Evolutionary conservation across 106 monocot genomes (phyloP).

Genomic region (Hemerocallis citrina): DNA sequence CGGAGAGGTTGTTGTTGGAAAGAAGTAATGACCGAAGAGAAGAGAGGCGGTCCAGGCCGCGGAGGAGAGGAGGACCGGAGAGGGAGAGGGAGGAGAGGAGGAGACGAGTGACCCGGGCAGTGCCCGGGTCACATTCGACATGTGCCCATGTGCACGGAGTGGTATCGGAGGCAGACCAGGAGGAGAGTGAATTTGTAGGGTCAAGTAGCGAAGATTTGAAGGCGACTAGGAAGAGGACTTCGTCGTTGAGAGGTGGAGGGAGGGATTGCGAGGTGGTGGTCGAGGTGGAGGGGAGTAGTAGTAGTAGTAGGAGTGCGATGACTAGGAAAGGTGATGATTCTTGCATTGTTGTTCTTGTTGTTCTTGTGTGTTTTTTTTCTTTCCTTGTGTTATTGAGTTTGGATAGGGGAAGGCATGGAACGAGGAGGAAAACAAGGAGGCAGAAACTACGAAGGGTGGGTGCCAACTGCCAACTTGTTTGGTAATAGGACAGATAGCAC

Average conservation of each 20-base stretch:
- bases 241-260: constrained; percentile 54
- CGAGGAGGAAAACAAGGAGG: too few relatives aligned
- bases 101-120: constrained; percentile 35
- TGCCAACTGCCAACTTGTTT: too few relatives aligned
- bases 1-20: constrained; percentile 9
- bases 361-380: too few relatives aligned
- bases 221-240: constrained; percentile 71
- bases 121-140: constrained; percentile 50
- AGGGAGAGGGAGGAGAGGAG: constrained; percentile 33
- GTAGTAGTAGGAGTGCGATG: too few relatives aligned
- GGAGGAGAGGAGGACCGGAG: constrained; percentile 24
- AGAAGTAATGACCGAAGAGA: constrained; percentile 21
- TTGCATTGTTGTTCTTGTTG: too few relatives aligned
- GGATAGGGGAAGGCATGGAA: too few relatives aligned
- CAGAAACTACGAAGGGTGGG: too few relatives aligned
- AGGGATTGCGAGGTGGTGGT: constrained; percentile 27
- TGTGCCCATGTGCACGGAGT: constrained; percentile 68
- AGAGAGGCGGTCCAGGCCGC: constrained; percentile 12
- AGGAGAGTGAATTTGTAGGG: constrained; percentile 33
- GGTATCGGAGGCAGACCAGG: constrained; percentile 60
- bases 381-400: too few relatives aligned
- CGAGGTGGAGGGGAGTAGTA: too few relatives aligned
- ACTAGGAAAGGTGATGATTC: too few relatives aligned
- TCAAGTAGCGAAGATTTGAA: constrained; percentile 70
- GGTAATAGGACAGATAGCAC: too few relatives aligned